Conservation (phyloP, 306 rosid genomes). For the Oxytropis ochrocephala region DNA sequence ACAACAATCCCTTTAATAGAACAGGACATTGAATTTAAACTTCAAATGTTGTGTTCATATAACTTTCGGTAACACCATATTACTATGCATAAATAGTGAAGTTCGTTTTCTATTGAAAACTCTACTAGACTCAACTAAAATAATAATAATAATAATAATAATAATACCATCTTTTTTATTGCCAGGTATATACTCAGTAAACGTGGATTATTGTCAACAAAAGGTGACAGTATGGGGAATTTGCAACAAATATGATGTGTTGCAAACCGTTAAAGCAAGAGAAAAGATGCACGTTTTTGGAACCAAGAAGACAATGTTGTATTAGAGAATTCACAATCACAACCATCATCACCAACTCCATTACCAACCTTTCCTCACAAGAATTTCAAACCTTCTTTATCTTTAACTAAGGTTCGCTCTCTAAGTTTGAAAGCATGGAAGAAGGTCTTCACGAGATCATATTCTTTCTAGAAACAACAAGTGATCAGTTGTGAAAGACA, state of each 20-base stretch:
- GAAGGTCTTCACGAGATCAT: slow-evolving; percentile 53
- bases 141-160: not conserved
- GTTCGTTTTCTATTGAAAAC: not conserved
- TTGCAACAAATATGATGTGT: slow-evolving; percentile 75
- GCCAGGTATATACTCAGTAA: slow-evolving; percentile 79
- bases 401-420: slow-evolving; percentile 60
- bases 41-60: not conserved
- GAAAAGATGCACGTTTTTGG: slow-evolving; percentile 85
- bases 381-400: slow-evolving; percentile 34
- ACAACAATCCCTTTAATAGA: not conserved
- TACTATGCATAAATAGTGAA: slow-evolving; percentile 11
- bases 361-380: slow-evolving; percentile 20
- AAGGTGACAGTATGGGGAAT: slow-evolving; percentile 93
- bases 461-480: slow-evolving; percentile 39
- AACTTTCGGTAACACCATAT: slow-evolving; percentile 13
- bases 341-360: slow-evolving; percentile 22
- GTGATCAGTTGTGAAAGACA: no score
- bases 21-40: not conserved
- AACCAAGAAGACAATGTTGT: slow-evolving; percentile 44
- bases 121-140: not conserved
- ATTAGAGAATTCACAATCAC: slow-evolving; percentile 23
- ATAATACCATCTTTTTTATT: not conserved
- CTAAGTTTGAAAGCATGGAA: slow-evolving; percentile 71
- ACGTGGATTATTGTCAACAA: slow-evolving; percentile 61
- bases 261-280: slow-evolving; percentile 56